These are phyloP conservation scores for Nicotiana paniculata DNA, from an alignment of 257 asterid genomes.

Conservation along the genomic window DNA sequence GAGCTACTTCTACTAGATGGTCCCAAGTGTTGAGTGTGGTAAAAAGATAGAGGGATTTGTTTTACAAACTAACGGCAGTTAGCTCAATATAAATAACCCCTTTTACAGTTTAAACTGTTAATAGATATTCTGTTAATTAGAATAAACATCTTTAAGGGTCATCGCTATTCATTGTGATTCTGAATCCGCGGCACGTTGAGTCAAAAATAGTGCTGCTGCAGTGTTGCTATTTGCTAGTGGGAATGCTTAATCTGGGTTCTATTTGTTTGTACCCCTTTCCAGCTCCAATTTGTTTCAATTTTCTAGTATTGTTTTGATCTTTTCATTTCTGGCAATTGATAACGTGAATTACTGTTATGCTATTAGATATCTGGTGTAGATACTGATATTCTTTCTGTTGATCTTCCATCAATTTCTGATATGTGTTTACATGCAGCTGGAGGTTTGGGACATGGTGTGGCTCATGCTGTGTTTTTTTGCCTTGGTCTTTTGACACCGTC, in stretches of 20 bases:
- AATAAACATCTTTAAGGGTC: background rate
- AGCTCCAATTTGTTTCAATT: background rate
- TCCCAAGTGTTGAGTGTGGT: background rate
- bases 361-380: background rate
- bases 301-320: background rate
- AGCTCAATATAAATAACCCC: background rate
- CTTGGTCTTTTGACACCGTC: slow-evolving; percentile 94
- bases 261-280: background rate
- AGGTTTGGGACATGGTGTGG: slow-evolving; percentile 98
- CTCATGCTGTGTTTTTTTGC: slow-evolving; percentile 97
- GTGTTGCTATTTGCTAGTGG: background rate
- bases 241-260: background rate
- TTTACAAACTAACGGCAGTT: background rate
- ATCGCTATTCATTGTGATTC: background rate
- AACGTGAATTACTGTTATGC: background rate
- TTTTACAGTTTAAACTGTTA: background rate
- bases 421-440: slow-evolving; percentile 55
- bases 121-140: background rate
- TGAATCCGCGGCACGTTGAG: background rate
- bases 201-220: background rate
- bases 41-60: too few species aligned
- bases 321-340: background rate
- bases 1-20: background rate
- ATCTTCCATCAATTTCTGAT: background rate
- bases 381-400: slow-evolving; percentile 2